phyloP scores from a whole-genome alignment of 2,329 filamentous ascomycete species.

The Claviceps lovelessii region DNA sequence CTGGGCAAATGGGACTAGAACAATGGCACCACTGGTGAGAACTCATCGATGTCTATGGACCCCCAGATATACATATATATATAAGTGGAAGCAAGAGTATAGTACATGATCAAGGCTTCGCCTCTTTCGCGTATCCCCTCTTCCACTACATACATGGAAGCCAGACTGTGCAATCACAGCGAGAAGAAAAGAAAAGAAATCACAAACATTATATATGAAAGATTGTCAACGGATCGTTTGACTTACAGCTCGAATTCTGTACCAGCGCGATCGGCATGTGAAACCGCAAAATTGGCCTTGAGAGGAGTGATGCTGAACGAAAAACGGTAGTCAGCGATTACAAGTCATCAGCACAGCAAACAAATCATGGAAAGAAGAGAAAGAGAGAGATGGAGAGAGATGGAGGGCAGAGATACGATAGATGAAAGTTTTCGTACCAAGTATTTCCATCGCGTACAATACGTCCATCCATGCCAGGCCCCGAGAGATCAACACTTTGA shows the following conservation, averaged over 20 bases:
- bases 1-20: constrained; percentile 13
- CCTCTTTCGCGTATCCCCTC: neutral
- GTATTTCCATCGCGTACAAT: constrained; percentile 76
- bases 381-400: neutral
- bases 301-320: constrained; percentile 64
- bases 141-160: constrained; percentile 8
- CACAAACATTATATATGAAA: neutral
- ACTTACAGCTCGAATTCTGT: constrained; percentile 55
- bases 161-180: neutral
- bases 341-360: neutral
- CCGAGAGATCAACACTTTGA: constrained; percentile 65
- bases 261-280: constrained; percentile 26
- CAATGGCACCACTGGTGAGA: constrained; percentile 18
- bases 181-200: constrained; percentile 1
- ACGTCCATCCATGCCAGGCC: constrained; percentile 84
- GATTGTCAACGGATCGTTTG: neutral
- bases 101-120: constrained; percentile 13
- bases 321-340: constrained; percentile 2
- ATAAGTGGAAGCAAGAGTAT: constrained; percentile 9
- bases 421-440: constrained; percentile 39
- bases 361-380: neutral
- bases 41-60: constrained; percentile 15
- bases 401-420: neutral
- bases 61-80: neutral
- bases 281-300: constrained; percentile 82